Evolutionary conservation across 1,139 yeast species (phyloP), one percentile per base, ranked within the genome.

Genomic region (Diutina sp.): DNA sequence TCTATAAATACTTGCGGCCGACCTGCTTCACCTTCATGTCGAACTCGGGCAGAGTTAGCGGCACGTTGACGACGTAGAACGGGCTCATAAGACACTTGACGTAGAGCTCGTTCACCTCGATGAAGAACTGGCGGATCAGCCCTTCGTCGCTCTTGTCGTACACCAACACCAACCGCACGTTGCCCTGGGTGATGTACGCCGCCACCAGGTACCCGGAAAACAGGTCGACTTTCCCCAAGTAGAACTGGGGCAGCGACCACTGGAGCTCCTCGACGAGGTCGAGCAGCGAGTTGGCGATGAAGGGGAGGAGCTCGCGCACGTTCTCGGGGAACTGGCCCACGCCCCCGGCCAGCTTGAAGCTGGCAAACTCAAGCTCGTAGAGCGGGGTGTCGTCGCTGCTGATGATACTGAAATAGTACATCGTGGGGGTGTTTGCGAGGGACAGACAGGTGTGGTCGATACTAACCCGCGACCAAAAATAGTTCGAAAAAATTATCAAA

Each of bases 241-340:
- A 80, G 66, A 85, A 75, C 51, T 79, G 76, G 60, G 77, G 81
- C 14, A 82, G 74, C 55, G 82, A 79, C 95, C 96, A 91, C 65
- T 90, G 97, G 3, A 83, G 72, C 63, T 90, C 97, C 62, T 93
- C 97, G 1, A 95, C 84, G 25, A 93, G 76, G 67, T 93, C 99
- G 48, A 95, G 72, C 2, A 98, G 83, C 0, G 97, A 81, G 67
- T 93, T 96, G 47, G 93, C 79, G 45, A 95, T 84, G 66, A 90
- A 91, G 25, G 97, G 97, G 63, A 87, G 83, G 55, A 91, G 72
- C 66, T 91, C 97, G 63, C 80, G 80, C 67, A 89, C 81, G 58
- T 84, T 87, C 29, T 80, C 74, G 0, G 91, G 78, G 64, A 91
- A 87, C 66, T 78, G 80, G 45, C 86, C 78, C 56, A 70, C 73